Percentiles rank a stretch among this genome's conserved stretches.
phyloP scores from a whole-genome alignment of 768 basidiomycete genomes.

The Leucosporidium creatinivorum region DNA sequence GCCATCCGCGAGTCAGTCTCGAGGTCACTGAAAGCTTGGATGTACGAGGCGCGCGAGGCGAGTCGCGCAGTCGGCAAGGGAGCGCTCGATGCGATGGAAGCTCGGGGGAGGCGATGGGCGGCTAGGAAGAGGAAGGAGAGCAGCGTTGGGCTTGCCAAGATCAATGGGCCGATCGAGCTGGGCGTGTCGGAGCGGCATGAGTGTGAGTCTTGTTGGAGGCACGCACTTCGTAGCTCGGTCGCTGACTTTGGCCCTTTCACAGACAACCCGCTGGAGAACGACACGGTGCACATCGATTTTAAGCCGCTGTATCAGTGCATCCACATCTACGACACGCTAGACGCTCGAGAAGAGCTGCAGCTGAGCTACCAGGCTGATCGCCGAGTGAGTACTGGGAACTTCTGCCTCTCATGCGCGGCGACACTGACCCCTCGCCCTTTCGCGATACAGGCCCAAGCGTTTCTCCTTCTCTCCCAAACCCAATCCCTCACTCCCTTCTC shows the following conservation, averaged over 20 bases:
- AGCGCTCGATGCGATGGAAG: conserved; percentile 84
- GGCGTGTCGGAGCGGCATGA: conserved; percentile 90
- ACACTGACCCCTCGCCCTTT: not conserved
- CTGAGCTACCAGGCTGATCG: conserved; percentile 94
- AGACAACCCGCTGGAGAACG: conserved; percentile 91
- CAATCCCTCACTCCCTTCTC: conserved; percentile 40
- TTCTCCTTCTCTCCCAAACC: conserved; percentile 67
- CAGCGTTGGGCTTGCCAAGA: conserved; percentile 69
- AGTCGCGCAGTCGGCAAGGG: conserved; percentile 76
- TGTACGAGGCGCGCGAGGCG: conserved; percentile 85
- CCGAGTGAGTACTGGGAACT: conserved; percentile 68
- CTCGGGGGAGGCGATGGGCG: conserved; percentile 64
- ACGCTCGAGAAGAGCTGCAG: conserved; percentile 82
- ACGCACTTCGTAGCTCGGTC: too few species aligned
- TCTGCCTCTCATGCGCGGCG: too few species aligned
- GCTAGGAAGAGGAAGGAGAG: conserved; percentile 77
- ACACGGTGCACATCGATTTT: conserved; percentile 81
- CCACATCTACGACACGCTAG: conserved; percentile 86
- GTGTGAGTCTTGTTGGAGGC: too few species aligned
- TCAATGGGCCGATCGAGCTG: conserved; percentile 57
- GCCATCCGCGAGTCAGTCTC: conserved; percentile 92
- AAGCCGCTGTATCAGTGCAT: conserved; percentile 92
- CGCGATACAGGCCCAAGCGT: conserved; percentile 75
- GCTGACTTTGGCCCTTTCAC: conserved; percentile 7
- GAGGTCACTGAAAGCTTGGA: conserved; percentile 91